Evolutionary conservation across 441 rosid genomes (phyloP), one percentile per base, ranked within the genome.

Genomic region (Aleurites moluccanus): DNA sequence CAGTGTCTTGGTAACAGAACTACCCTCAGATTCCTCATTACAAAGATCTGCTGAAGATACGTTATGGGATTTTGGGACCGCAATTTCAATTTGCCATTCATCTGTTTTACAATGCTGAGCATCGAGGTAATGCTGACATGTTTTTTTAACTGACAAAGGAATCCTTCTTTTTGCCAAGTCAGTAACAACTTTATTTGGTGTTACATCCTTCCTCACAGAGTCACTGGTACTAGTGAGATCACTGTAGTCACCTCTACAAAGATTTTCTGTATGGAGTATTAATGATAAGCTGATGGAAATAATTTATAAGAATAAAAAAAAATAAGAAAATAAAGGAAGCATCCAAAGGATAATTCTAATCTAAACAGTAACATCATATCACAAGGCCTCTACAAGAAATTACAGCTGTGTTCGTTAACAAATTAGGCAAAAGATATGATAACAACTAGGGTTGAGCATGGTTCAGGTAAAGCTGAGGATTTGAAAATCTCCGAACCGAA

Each of bases 11-110:
- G 92, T 88, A 67, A 89, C 70, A 70, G 88, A 88, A 81, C 99
- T 90, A 62, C 89, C 89, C 75, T 91, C 94, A 33, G 97, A 90
- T 86, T 92, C 97, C 79, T 92, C 96, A 77, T 85, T 87, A 50
- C 83, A 85, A 80, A 78, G 65, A 68, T 83, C 82, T 61, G 80
- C 79, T 72, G 81, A 69, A 78, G 88, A 81, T 67, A 73, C 75
- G 65, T 63, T 61, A 59, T 79, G 85, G 72, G 79, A 77, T 80
- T 85, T 86, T 4, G 97, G 88, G 57, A 91, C 85, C 13, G 93
- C 86, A 77, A 92, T 91, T 78, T 92, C 98, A 83, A 92, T 78
- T 57, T 83, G 86, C 99, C 98, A 92, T 35, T 86, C 83, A 81
- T 87, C 94, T 70, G 85, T 85, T 83, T 88, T 87, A 50, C 84